phyloP scores from a whole-genome alignment of 139 green algal species.

The Marvania coccoides region DNA sequence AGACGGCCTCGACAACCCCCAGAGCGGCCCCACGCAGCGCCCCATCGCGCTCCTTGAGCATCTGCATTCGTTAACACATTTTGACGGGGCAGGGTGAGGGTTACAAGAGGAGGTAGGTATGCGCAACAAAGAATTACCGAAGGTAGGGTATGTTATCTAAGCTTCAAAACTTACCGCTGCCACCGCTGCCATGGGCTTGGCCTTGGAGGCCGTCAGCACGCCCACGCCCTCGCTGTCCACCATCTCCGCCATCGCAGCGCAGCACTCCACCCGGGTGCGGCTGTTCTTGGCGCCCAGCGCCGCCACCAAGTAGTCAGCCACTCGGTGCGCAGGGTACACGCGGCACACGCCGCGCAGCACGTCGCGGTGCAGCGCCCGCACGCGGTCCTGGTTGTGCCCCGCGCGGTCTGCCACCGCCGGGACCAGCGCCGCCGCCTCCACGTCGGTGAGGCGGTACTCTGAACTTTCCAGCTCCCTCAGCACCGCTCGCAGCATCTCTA shows the following conservation, averaged over 20 bases:
- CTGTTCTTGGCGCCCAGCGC: slow-evolving; percentile 86
- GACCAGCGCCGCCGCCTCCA: slow-evolving; percentile 79
- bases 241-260: slow-evolving; percentile 68
- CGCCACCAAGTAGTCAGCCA: slow-evolving; percentile 37
- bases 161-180: background rate
- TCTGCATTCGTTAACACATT: background rate
- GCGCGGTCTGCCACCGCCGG: slow-evolving; percentile 88
- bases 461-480: slow-evolving; percentile 35
- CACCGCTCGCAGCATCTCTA: slow-evolving; percentile 58
- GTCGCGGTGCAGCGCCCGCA: slow-evolving; percentile 54
- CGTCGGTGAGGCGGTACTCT: slow-evolving; percentile 62
- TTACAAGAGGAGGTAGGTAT: too few species aligned
- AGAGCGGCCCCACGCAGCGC: slow-evolving; percentile 70
- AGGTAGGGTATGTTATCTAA: too few species aligned
- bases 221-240: slow-evolving; percentile 51
- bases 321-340: slow-evolving; percentile 40
- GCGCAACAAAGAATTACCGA: too few species aligned
- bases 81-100: background rate
- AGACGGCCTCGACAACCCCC: slow-evolving; percentile 60
- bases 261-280: slow-evolving; percentile 76
- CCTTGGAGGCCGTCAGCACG: slow-evolving; percentile 32
- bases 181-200: slow-evolving; percentile 16
- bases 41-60: slow-evolving; percentile 77
- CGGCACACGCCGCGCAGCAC: slow-evolving; percentile 52
- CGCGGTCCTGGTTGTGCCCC: slow-evolving; percentile 75